phyloP scores from a whole-genome alignment of 768 basidiomycete species.

The Suillus decipiens region DNA sequence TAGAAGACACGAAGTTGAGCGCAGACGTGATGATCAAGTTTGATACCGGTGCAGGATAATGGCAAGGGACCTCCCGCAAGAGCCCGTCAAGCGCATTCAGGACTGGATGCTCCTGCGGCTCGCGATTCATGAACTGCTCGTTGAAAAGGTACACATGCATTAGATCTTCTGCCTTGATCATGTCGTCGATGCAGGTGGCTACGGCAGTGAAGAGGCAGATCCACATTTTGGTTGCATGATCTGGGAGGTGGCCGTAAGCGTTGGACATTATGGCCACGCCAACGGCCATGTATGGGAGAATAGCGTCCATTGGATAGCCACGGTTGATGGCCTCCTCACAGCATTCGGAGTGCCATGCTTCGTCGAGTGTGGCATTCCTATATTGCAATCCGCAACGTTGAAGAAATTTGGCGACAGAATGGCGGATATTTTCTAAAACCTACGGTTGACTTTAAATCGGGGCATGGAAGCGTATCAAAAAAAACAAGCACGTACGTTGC shows the following conservation, averaged over 20 bases:
- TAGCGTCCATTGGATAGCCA: background rate
- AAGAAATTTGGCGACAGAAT: background rate
- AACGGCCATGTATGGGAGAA: constrained; percentile 1
- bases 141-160: constrained; percentile 35
- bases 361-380: background rate
- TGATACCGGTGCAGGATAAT: constrained; percentile 32
- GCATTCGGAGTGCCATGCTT: background rate
- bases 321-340: background rate
- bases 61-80: constrained; percentile 29
- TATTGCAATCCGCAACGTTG: constrained; percentile 4
- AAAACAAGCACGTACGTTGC: background rate
- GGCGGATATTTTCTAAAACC: background rate
- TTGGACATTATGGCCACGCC: constrained; percentile 3
- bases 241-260: constrained; percentile 28
- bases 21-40: constrained; percentile 40
- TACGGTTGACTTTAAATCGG: background rate
- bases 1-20: constrained; percentile 36
- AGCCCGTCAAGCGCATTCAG: constrained; percentile 38
- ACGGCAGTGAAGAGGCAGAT: constrained; percentile 42
- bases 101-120: constrained; percentile 31
- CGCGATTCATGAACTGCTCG: constrained; percentile 28
- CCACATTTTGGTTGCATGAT: constrained; percentile 30
- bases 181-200: constrained; percentile 40
- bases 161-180: constrained; percentile 23
- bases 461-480: background rate